phyloP scores from a whole-genome alignment of 768 basidiomycete genomes.

The Amanita rimosa region DNA sequence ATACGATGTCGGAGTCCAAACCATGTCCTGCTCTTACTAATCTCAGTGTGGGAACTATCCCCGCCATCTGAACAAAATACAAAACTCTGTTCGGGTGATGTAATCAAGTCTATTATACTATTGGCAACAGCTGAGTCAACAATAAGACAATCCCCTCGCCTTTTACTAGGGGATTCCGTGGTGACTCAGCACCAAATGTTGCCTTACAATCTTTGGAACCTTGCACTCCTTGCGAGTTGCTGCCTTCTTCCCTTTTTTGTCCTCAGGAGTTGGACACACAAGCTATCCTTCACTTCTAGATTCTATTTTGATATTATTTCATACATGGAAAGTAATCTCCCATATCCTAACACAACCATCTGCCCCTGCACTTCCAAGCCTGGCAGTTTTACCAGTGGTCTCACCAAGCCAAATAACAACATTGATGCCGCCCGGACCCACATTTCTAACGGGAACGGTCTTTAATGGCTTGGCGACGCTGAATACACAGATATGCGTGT shows the following conservation, averaged over 20 bases:
- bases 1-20: too few species aligned
- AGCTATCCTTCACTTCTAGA: too few species aligned
- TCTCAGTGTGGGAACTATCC: not conserved
- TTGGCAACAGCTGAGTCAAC: constrained; percentile 10
- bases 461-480: constrained; percentile 57
- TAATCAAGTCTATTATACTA: not conserved
- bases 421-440: constrained; percentile 76
- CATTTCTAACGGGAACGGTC: constrained; percentile 79
- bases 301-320: too few species aligned
- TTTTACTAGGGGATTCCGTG: constrained; percentile 14
- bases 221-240: not conserved
- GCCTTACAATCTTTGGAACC: constrained; percentile 11
- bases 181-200: constrained; percentile 10
- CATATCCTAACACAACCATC: constrained; percentile 75
- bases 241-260: not conserved
- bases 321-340: constrained; percentile 41
- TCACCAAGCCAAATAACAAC: constrained; percentile 63
- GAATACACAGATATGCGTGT: constrained; percentile 89
- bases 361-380: constrained; percentile 63
- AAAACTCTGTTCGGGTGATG: not conserved
- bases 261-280: too few species aligned
- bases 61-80: constrained; percentile 6
- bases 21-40: not conserved
- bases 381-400: constrained; percentile 27
- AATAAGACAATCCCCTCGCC: constrained; percentile 13